Evolutionary conservation across 2,329 filamentous ascomycete genomes (phyloP).

Genomic region (Trichoderma breve): DNA sequence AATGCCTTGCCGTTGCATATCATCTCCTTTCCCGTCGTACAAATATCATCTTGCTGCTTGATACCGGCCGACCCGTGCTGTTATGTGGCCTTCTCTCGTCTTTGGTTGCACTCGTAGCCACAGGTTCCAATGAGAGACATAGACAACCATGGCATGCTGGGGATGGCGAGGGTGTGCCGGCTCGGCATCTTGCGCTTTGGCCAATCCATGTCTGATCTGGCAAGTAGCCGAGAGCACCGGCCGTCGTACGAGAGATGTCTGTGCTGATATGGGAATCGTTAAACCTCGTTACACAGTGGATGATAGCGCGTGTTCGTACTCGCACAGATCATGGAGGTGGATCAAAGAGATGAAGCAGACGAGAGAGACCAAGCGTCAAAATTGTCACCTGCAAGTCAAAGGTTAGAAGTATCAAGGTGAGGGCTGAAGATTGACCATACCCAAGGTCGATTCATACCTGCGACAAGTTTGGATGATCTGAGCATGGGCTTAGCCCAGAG

Average conservation of each 20-base stretch:
- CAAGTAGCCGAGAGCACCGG: not conserved
- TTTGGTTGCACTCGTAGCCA: not conserved
- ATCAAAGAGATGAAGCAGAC: not conserved
- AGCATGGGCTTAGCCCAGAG: not conserved
- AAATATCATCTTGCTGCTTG: not conserved
- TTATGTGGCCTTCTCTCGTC: not conserved
- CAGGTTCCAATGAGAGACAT: not conserved
- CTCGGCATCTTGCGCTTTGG: not conserved
- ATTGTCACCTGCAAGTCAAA: not conserved
- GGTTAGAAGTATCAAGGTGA: no score
- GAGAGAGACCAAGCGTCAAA: not conserved
- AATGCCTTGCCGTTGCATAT: not conserved
- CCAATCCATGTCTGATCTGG: not conserved
- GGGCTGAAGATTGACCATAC: no score
- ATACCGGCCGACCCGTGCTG: not conserved
- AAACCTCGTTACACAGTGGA: constrained; percentile 2
- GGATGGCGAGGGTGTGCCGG: not conserved
- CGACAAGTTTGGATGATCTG: not conserved
- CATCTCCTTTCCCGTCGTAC: not conserved
- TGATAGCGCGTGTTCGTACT: constrained; percentile 9
- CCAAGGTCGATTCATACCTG: not conserved
- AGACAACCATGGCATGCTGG: not conserved
- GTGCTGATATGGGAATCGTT: not conserved
- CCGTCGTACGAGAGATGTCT: not conserved
- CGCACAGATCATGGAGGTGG: not conserved